These are phyloP conservation scores for Nitzschia sp. DNA, from an alignment of 108 stramenopile genomes.

Conservation along the genomic window DNA sequence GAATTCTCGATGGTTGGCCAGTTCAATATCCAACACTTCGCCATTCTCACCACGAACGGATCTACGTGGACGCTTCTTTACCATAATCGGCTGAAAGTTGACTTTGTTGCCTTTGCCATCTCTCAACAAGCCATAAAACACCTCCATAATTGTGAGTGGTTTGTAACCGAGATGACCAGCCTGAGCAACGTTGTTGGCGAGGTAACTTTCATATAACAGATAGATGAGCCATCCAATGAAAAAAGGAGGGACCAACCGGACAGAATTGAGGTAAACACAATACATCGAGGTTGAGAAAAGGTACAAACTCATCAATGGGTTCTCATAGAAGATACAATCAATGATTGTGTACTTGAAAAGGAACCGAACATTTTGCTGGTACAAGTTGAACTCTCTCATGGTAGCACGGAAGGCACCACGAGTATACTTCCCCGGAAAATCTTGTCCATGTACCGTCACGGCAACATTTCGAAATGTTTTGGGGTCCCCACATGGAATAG, in stretches of 20 bases:
- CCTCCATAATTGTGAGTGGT: slow-evolving; percentile 58
- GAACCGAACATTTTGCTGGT: slow-evolving; percentile 44
- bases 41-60: slow-evolving; percentile 32
- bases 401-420: slow-evolving; percentile 50
- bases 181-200: slow-evolving; percentile 27
- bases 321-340: slow-evolving; percentile 60
- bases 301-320: slow-evolving; percentile 60
- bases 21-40: slow-evolving; percentile 29
- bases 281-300: slow-evolving; percentile 71
- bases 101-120: slow-evolving; percentile 46
- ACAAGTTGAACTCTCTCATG: slow-evolving; percentile 55
- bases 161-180: slow-evolving; percentile 50
- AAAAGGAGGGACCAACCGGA: slow-evolving; percentile 56
- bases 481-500: slow-evolving; percentile 59
- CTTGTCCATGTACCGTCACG: slow-evolving; percentile 53
- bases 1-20: slow-evolving; percentile 73
- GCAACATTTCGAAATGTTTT: slow-evolving; percentile 65
- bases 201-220: slow-evolving; percentile 55
- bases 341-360: slow-evolving; percentile 40
- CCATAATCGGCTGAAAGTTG: slow-evolving; percentile 44
- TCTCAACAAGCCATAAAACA: slow-evolving; percentile 42
- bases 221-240: slow-evolving; percentile 53
- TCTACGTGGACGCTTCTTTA: slow-evolving; percentile 39
- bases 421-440: slow-evolving; percentile 61
- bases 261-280: slow-evolving; percentile 56